Percentiles rank a stretch among this genome's conserved stretches.
Evolutionary conservation across 495 filamentous ascomycete species (phyloP).

Genomic region (Bacidia gigantensis): DNA sequence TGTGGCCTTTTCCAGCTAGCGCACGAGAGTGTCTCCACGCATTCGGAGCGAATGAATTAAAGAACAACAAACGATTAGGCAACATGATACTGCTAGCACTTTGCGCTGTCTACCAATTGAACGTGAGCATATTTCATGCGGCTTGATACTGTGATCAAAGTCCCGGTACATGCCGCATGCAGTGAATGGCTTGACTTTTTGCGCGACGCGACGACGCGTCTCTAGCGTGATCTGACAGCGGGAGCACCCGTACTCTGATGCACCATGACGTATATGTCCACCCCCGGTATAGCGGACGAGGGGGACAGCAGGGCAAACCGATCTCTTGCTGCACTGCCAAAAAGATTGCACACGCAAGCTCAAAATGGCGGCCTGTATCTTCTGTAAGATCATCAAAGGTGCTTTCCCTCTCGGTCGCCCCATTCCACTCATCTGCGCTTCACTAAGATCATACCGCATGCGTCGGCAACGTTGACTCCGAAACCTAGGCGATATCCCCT

Average conservation of each 20-base stretch:
- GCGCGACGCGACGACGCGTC: background rate
- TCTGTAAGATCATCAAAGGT: constrained; percentile 98
- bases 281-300: no score
- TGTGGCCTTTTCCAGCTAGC: no score
- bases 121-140: no score
- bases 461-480: background rate
- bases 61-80: background rate
- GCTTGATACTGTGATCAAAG: no score
- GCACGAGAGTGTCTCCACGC: background rate
- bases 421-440: background rate
- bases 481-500: constrained; percentile 71
- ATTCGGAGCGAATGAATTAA: background rate
- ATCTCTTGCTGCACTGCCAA: no score
- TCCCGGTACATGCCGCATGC: no score
- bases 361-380: constrained; percentile 60
- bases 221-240: background rate
- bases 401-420: no score
- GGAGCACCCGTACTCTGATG: no score
- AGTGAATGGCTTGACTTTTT: background rate
- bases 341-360: no score
- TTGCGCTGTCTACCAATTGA: background rate
- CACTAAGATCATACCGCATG: background rate
- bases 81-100: background rate
- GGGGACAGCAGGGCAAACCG: no score
- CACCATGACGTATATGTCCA: no score